Evolutionary conservation across 2,329 filamentous ascomycete genomes (phyloP).

Genomic region (Pseudogymnoascus sp.): DNA sequence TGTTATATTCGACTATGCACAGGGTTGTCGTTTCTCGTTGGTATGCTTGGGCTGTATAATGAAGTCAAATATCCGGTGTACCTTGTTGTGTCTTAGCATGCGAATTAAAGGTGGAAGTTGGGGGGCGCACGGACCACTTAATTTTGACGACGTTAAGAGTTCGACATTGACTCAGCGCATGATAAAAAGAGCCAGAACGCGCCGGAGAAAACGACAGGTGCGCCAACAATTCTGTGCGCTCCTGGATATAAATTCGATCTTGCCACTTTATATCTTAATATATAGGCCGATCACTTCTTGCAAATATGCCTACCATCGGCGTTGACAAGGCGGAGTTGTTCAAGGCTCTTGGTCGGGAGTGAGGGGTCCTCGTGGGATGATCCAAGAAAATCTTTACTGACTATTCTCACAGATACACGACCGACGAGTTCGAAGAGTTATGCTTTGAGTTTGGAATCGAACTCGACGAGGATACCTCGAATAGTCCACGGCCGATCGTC

Average conservation of each 20-base stretch:
- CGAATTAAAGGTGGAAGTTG: constrained; percentile 12
- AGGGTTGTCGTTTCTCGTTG: constrained; percentile 10
- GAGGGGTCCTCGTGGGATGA: constrained; percentile 35
- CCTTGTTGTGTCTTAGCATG: constrained; percentile 12
- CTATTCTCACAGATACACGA: constrained; percentile 58
- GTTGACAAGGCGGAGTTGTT: constrained; percentile 96
- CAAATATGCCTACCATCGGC: constrained; percentile 85
- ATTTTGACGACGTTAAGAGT: constrained; percentile 3
- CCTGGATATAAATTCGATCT: background rate
- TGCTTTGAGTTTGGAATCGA: constrained; percentile 97
- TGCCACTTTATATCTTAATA: background rate
- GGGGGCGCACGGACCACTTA: constrained; percentile 8
- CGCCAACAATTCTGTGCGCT: constrained; percentile 28
- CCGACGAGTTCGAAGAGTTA: constrained; percentile 89
- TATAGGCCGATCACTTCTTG: constrained; percentile 12
- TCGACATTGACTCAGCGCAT: constrained; percentile 11
- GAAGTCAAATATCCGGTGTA: constrained; percentile 11
- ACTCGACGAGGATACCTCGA: constrained; percentile 71
- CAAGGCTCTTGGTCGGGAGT: constrained; percentile 84
- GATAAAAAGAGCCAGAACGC: constrained; percentile 12
- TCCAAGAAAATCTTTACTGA: constrained; percentile 21
- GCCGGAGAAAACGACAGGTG: constrained; percentile 9
- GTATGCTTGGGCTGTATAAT: constrained; percentile 7
- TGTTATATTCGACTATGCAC: constrained; percentile 10
- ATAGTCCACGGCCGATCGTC: constrained; percentile 56